phyloP scores from a whole-genome alignment of 352 stramenopile species.

The Phytophthora palmivora region DNA sequence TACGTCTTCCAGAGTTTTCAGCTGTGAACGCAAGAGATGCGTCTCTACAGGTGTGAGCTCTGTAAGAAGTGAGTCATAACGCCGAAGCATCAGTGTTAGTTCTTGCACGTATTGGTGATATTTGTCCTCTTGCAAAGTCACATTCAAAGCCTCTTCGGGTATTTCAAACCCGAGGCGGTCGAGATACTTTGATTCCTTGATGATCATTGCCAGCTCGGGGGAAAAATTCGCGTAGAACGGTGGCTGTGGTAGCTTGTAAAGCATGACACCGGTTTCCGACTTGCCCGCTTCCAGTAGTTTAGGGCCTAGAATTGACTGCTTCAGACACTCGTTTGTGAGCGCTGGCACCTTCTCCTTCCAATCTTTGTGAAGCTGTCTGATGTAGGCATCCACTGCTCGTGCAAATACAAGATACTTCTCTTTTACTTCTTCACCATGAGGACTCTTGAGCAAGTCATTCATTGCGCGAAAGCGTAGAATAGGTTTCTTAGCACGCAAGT shows the following conservation, averaged over 20 bases:
- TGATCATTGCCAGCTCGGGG: constrained; percentile 93
- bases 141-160: constrained; percentile 94
- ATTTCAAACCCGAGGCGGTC: constrained; percentile 96
- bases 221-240: constrained; percentile 96
- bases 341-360: constrained; percentile 91
- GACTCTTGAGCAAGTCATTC: constrained; percentile 92
- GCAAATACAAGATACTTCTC: constrained; percentile 95
- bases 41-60: constrained; percentile 91
- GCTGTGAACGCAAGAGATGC: constrained; percentile 87
- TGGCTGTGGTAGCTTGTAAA: constrained; percentile 87
- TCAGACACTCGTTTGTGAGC: constrained; percentile 93
- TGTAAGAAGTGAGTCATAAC: constrained; percentile 89
- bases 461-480: constrained; percentile 95
- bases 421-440: constrained; percentile 93
- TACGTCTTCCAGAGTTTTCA: constrained; percentile 90
- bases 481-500: constrained; percentile 93
- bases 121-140: constrained; percentile 97
- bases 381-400: constrained; percentile 92
- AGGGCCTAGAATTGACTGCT: constrained; percentile 92
- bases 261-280: constrained; percentile 74
- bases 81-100: constrained; percentile 91
- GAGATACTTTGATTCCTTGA: constrained; percentile 96
- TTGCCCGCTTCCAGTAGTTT: constrained; percentile 81
- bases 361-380: constrained; percentile 92
- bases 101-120: constrained; percentile 95